These are phyloP conservation scores for Microbotryomycetes sp. DNA, from an alignment of 1,284 basidiomycete species.

Conservation along the genomic window DNA sequence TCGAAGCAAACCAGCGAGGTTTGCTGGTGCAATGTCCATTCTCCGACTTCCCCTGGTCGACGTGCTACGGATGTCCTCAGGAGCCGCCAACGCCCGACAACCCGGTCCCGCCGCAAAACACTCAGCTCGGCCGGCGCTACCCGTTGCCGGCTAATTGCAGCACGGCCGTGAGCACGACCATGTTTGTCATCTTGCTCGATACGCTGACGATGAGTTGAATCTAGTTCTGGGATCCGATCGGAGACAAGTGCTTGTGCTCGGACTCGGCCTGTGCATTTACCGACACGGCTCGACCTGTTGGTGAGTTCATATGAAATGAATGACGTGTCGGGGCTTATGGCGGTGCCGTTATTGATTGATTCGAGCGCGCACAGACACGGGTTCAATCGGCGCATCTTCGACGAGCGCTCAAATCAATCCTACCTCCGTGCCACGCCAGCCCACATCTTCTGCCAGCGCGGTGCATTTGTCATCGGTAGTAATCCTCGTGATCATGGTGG, in stretches of 20 bases:
- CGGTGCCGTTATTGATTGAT: too few relatives aligned
- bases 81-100: slow-evolving; percentile 50
- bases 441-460: too few relatives aligned
- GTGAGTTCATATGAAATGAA: slow-evolving; percentile 31
- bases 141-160: slow-evolving; percentile 60
- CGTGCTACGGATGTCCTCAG: slow-evolving; percentile 69
- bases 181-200: background rate
- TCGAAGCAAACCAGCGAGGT: slow-evolving; percentile 50
- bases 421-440: background rate
- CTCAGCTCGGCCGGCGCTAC: slow-evolving; percentile 41
- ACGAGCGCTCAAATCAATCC: background rate
- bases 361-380: background rate
- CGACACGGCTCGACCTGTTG: slow-evolving; percentile 59
- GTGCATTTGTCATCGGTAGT: too few relatives aligned
- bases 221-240: slow-evolving; percentile 52
- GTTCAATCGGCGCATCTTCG: background rate
- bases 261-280: slow-evolving; percentile 53
- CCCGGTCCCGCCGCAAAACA: slow-evolving; percentile 58
- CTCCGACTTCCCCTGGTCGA: slow-evolving; percentile 65
- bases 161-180: slow-evolving; percentile 48
- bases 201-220: background rate
- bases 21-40: slow-evolving; percentile 57
- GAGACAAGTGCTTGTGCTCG: slow-evolving; percentile 56
- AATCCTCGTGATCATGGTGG: too few relatives aligned
- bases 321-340: too few relatives aligned